Evolutionary conservation across 768 basidiomycete species (phyloP).

Genomic region (Pholiota molesta): DNA sequence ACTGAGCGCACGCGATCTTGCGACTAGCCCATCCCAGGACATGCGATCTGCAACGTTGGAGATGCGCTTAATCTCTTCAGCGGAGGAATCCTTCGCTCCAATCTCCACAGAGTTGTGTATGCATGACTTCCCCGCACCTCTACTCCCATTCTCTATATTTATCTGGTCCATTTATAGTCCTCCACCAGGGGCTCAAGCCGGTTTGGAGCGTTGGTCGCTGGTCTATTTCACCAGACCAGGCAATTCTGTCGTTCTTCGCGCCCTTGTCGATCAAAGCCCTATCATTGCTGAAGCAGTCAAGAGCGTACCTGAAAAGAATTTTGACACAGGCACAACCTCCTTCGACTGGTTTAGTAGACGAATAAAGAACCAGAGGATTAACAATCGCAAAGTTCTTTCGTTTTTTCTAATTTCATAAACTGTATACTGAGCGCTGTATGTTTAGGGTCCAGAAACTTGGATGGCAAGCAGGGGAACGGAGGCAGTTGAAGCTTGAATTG

Average conservation of each 20-base stretch:
- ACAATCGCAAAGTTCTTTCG: slow-evolving; percentile 40
- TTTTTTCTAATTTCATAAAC: not conserved
- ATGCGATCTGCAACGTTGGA: slow-evolving; percentile 64
- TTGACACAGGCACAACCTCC: slow-evolving; percentile 39
- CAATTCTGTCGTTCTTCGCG: slow-evolving; percentile 50
- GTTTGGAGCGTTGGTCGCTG: slow-evolving; percentile 62
- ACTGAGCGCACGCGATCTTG: not conserved
- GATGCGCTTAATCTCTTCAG: slow-evolving; percentile 66
- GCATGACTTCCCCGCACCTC: slow-evolving; percentile 21
- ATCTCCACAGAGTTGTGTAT: slow-evolving; percentile 64
- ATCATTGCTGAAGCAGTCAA: slow-evolving; percentile 48
- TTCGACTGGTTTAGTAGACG: slow-evolving; percentile 48
- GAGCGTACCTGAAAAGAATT: slow-evolving; percentile 39
- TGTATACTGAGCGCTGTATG: not conserved
- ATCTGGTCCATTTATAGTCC: slow-evolving; percentile 35
- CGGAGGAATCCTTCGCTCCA: slow-evolving; percentile 65
- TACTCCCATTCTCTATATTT: not conserved
- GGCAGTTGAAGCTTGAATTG: slow-evolving; percentile 14
- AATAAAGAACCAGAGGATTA: slow-evolving; percentile 46
- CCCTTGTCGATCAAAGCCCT: slow-evolving; percentile 53
- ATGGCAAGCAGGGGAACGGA: slow-evolving; percentile 50
- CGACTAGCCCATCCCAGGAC: slow-evolving; percentile 50
- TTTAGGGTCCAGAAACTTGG: slow-evolving; percentile 49
- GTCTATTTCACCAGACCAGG: slow-evolving; percentile 71
- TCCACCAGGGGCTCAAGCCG: slow-evolving; percentile 59